These are phyloP conservation scores for Decorospora gaudefroyi DNA, from an alignment of 2,329 filamentous ascomycete species.

Conservation along the genomic window DNA sequence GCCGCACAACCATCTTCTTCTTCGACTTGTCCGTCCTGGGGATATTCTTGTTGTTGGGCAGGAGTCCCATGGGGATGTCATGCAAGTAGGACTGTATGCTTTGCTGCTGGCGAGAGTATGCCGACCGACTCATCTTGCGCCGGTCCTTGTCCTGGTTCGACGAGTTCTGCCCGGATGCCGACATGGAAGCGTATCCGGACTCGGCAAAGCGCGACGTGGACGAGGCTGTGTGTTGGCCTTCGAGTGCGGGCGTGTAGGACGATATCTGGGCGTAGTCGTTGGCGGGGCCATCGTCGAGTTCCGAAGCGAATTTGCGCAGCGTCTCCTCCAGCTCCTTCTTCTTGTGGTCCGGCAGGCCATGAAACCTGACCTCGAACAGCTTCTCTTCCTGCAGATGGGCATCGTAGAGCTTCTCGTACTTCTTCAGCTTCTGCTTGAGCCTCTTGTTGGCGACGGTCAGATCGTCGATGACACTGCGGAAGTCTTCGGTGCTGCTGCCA, in stretches of 20 bases:
- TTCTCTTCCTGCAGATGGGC: slow-evolving; percentile 73
- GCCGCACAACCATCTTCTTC: slow-evolving; percentile 75
- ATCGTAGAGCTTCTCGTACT: slow-evolving; percentile 69
- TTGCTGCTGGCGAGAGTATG: slow-evolving; percentile 44
- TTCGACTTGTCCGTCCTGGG: slow-evolving; percentile 72
- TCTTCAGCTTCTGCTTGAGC: slow-evolving; percentile 72
- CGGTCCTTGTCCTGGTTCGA: slow-evolving; percentile 40
- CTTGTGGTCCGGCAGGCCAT: slow-evolving; percentile 71
- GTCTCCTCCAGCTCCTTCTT: slow-evolving; percentile 76
- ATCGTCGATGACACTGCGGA: slow-evolving; percentile 83
- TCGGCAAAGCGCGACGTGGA: slow-evolving; percentile 58
- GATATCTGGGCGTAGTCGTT: slow-evolving; percentile 28
- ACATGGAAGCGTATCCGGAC: slow-evolving; percentile 67
- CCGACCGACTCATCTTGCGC: slow-evolving; percentile 37
- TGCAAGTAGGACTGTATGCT: slow-evolving; percentile 72
- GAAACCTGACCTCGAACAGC: slow-evolving; percentile 80
- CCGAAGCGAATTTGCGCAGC: slow-evolving; percentile 70
- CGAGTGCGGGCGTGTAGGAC: slow-evolving; percentile 55
- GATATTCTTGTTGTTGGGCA: slow-evolving; percentile 60
- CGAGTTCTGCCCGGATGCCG: slow-evolving; percentile 54
- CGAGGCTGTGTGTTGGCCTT: slow-evolving; percentile 63
- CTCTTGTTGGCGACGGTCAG: slow-evolving; percentile 82
- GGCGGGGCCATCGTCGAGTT: slow-evolving; percentile 55
- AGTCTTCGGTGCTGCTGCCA: slow-evolving; percentile 72
- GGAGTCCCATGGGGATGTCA: slow-evolving; percentile 71